Conservation (phyloP, 371 early-diverging fungal species). For the Vairimorpha ceranae region DNA sequence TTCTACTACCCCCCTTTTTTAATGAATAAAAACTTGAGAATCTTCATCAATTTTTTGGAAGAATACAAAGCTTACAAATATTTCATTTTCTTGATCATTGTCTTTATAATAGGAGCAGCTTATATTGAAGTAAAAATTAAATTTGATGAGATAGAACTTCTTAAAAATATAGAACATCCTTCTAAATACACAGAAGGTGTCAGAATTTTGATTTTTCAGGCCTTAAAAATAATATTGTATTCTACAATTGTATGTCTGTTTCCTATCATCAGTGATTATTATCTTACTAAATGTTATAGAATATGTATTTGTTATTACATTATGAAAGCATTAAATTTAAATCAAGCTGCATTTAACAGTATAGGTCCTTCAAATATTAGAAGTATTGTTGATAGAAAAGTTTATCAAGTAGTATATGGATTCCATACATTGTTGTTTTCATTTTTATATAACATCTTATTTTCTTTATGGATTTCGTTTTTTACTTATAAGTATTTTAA, state of each 20-base stretch:
- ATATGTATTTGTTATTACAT: constrained; percentile 9
- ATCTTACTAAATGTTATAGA: neutral
- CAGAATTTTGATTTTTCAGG: neutral
- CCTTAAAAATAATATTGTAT: neutral
- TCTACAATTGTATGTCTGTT: neutral
- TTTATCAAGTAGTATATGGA: neutral
- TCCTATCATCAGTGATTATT: neutral
- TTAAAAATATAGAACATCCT: neutral
- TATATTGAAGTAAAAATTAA: neutral
- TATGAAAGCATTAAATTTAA: constrained; percentile 22
- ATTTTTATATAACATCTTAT: neutral
- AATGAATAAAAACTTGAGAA: neutral
- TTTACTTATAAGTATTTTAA: neutral
- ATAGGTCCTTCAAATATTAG: constrained; percentile 4
- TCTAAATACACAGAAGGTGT: neutral
- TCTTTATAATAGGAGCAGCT: neutral
- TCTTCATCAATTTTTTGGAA: neutral
- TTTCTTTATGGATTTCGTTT: neutral
- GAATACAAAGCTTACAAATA: neutral
- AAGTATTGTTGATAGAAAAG: constrained; percentile 13
- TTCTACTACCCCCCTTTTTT: neutral
- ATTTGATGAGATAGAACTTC: neutral
- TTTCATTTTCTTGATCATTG: neutral
- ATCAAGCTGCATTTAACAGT: neutral
- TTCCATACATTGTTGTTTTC: neutral